Evolutionary conservation across 305 asterid genomes (phyloP), one percentile per base, ranked within the genome.

Genomic region (Fraxinus nigra): DNA sequence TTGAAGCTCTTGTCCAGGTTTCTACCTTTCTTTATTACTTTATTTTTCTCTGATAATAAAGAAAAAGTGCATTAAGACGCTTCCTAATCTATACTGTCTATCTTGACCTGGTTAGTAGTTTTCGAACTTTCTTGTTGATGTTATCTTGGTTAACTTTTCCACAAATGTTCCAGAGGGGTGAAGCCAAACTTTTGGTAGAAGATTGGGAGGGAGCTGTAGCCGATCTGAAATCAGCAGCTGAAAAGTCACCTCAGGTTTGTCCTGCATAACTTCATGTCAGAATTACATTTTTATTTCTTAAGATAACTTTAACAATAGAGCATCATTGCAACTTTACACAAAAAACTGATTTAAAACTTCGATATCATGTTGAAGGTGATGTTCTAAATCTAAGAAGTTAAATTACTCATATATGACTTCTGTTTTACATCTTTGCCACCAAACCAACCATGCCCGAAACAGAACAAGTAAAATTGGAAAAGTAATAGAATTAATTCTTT

Each of bases 201-300:
- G 98, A 95, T 80, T 93, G 98, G 98, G 99, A 95, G 80, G 98
- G 97, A 86, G 98, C 99, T 81, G 96, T 92, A 40, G 95, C 95
- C 43, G 99, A 95, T 83, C 59, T 95, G 81, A 95, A 92, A 90
- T 85, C 89, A 75, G 97, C 98, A 22, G 94, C 97, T 33, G 99
- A 95, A 85, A 94, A 90, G 88, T 92, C 95, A 75, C 97, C 98
- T 69, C 98, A 95, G 98, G 98, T 93, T 82, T 81, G 88, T 84
- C 51, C 75, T 1, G 35, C 81, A 54, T 7, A 14, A 69, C 16
- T 28, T 30, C 9, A 0, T 30, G 16, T 69, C 18, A 11, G 35
- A 69, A 30, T 67, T 69, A 69, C 75, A 30, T 30, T 14, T 32
- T 65, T n/a, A 77, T 28, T 54, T 77, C 20, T 79, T 10, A 48